Conservation (phyloP, 1,284 basidiomycete genomes). For the Boletellus deceptivus region DNA sequence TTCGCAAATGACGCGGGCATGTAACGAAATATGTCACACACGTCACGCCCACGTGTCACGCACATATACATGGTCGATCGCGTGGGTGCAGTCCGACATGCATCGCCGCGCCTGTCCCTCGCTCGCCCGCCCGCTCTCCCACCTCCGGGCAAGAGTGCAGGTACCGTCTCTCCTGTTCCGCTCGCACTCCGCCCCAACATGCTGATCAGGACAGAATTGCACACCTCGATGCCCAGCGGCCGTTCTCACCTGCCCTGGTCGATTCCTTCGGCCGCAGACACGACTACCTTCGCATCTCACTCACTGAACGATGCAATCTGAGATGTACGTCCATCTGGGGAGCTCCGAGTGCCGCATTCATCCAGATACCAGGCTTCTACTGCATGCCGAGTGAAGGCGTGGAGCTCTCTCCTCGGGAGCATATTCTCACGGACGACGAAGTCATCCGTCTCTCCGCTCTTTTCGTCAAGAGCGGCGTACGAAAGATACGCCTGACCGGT, state of each 20-base stretch:
- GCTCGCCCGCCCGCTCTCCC: constrained; percentile 20
- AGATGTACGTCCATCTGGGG: constrained; percentile 55
- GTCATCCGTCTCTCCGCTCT: constrained; percentile 71
- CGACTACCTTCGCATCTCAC: constrained; percentile 81
- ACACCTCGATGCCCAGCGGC: constrained; percentile 46
- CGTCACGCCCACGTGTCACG: constrained; percentile 13
- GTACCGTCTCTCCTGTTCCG: constrained; percentile 1
- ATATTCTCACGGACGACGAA: constrained; percentile 76
- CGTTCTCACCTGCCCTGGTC: constrained; percentile 53
- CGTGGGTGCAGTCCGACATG: constrained; percentile 8
- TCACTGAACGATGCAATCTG: constrained; percentile 86
- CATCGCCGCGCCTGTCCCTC: constrained; percentile 6
- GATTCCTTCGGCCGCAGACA: constrained; percentile 72
- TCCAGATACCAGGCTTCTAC: constrained; percentile 64
- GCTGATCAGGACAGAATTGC: constrained; percentile 43
- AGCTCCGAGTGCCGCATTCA: neutral
- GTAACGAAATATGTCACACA: constrained; percentile 8
- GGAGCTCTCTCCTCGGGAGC: constrained; percentile 65
- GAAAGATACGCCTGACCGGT: constrained; percentile 84
- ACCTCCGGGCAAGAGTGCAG: constrained; percentile 19
- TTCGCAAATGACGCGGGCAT: constrained; percentile 19
- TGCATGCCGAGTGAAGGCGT: constrained; percentile 88
- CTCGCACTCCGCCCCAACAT: neutral
- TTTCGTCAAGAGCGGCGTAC: constrained; percentile 82
- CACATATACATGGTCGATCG: neutral